These are phyloP conservation scores for Penicillium sp. DNA, from an alignment of 2,329 filamentous ascomycete species.

Conservation along the genomic window DNA sequence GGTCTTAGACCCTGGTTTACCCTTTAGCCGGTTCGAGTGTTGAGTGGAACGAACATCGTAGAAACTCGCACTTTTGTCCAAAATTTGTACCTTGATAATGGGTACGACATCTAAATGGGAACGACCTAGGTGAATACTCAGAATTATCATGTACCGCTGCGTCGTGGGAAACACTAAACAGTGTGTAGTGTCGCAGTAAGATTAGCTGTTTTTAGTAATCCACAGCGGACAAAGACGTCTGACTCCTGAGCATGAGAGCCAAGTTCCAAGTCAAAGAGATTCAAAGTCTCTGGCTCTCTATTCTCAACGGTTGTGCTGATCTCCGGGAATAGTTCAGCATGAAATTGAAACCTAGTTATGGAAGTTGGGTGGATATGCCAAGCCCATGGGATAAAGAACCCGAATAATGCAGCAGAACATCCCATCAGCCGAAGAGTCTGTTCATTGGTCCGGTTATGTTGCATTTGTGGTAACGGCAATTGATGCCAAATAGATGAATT, in stretches of 20 bases:
- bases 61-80: no score
- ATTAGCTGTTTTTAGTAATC: not conserved
- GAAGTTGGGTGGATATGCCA: not conserved
- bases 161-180: no score
- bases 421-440: not conserved
- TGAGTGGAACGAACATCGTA: no score
- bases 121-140: no score
- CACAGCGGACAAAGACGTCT: not conserved
- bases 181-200: no score
- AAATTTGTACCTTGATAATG: no score
- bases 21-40: no score
- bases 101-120: no score
- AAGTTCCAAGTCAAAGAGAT: not conserved
- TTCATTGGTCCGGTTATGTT: constrained; percentile 20
- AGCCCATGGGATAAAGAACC: constrained; percentile 1
- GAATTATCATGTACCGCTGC: no score
- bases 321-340: not conserved
- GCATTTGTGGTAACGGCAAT: not conserved
- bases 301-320: not conserved
- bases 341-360: no score
- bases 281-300: not conserved
- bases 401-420: not conserved
- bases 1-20: no score
- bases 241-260: not conserved
- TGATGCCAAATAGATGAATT: not conserved